Conservation (phyloP, 495 filamentous ascomycete species). For the Aspergillus saccharolyticus region DNA sequence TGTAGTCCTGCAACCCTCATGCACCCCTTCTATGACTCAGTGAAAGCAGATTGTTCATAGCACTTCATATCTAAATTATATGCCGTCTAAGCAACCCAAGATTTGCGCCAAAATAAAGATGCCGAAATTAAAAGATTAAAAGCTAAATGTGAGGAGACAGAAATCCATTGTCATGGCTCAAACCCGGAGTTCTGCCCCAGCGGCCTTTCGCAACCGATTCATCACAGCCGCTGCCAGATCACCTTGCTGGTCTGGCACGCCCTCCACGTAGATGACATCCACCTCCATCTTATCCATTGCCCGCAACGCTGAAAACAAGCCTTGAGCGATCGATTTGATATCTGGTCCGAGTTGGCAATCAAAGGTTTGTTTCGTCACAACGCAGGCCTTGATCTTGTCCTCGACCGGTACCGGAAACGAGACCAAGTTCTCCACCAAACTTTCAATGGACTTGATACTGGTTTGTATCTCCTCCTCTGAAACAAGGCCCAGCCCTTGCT, state of each 20-base stretch:
- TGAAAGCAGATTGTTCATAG: neutral
- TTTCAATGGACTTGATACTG: constrained; percentile 22
- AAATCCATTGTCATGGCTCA: constrained; percentile 17
- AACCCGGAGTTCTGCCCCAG: constrained; percentile 44
- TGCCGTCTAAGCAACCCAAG: neutral
- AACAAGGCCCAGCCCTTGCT: constrained; percentile 28
- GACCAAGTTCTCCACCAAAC: constrained; percentile 26
- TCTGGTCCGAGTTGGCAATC: constrained; percentile 61
- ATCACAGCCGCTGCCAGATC: constrained; percentile 91
- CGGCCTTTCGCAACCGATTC: constrained; percentile 91
- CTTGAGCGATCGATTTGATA: constrained; percentile 69
- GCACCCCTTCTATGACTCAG: neutral
- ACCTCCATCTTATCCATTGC: constrained; percentile 75
- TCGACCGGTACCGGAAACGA: constrained; percentile 31
- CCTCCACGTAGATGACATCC: constrained; percentile 87
- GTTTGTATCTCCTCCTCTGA: constrained; percentile 24
- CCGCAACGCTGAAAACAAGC: constrained; percentile 79
- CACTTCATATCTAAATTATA: constrained; percentile 1
- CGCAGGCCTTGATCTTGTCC: constrained; percentile 19
- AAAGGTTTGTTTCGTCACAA: constrained; percentile 32
- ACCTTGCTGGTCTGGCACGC: constrained; percentile 67
- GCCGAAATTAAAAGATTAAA: neutral
- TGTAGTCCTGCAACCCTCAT: neutral
- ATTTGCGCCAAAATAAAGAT: neutral
- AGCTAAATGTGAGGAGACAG: neutral